Evolutionary conservation across 352 stramenopile species (phyloP), one percentile per base, ranked within the genome.

Genomic region (Phytophthora cactorum): DNA sequence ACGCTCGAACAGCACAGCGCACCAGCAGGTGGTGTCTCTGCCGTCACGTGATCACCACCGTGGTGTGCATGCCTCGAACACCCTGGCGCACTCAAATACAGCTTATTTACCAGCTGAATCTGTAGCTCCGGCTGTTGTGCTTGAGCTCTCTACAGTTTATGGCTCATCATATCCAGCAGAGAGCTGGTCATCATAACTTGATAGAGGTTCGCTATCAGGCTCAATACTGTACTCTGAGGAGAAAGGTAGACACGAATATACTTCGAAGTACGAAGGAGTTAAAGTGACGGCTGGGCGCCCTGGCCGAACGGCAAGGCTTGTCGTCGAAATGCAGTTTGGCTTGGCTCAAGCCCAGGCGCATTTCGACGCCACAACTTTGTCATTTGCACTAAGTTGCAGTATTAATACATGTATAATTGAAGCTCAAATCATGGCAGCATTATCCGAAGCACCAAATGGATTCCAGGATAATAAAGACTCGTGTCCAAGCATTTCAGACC

Each of bases 91-190:
- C 36, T 43, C 36, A 43, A 8, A 43, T 8, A 43, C 9, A 9
- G 36, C 5, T n/a, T n/a, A 47, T 47, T 15, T 28, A 47, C 41
- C 41, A 47, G 41, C 41, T 47, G 41, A 22, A 52, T 53, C 27
- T 27, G 27, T 15, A 39, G 12, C 28, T 39, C 27, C 2, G 41
- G 12, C 36, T 43, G 36, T 43, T 43, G 36, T 43, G 36, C 36
- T 43, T 43, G 36, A n/a, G 8, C 36, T 43, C 36, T 43, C 7
- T 39, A n/a, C 36, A 43, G 11, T n/a, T 43, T 43, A 11, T 2
- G 36, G 36, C 32, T 12, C 6, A 38, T 38, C 32, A 38, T n/a
- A 38, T 12, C 32, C 32, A 38, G 17, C 36, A 43, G 5, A 11
- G n/a, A 39, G 36, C 36, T n/a, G 10, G 36, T 43, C 36, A 43